These are phyloP conservation scores for Boletus sensibilis DNA, from an alignment of 768 basidiomycete species.

Conservation along the genomic window DNA sequence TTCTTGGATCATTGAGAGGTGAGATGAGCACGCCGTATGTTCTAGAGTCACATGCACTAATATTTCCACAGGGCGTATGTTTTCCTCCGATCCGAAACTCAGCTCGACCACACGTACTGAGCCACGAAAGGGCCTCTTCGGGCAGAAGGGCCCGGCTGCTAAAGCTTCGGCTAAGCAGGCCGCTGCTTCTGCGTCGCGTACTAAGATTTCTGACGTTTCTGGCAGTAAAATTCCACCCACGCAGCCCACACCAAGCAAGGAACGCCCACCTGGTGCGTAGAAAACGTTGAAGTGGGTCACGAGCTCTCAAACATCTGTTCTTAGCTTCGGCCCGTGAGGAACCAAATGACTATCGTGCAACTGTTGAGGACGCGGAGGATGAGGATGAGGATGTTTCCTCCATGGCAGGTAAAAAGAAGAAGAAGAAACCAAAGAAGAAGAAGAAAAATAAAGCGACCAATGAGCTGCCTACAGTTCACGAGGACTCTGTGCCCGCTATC, in stretches of 20 bases:
- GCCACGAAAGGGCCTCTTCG: slow-evolving; percentile 32
- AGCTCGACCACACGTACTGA: slow-evolving; percentile 37
- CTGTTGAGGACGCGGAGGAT: slow-evolving; percentile 73
- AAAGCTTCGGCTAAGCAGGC: slow-evolving; percentile 14
- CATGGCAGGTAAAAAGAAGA: slow-evolving; percentile 56
- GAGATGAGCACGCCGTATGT: not conserved
- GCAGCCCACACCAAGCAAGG: slow-evolving; percentile 13
- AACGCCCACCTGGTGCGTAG: slow-evolving; percentile 13
- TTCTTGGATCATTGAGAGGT: slow-evolving; percentile 76
- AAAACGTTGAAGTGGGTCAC: not conserved
- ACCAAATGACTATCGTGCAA: slow-evolving; percentile 40
- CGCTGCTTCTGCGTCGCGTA: not conserved
- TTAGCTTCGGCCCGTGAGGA: slow-evolving; percentile 24
- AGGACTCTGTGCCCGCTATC: slow-evolving; percentile 14
- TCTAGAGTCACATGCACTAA: not conserved
- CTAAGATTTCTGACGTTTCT: slow-evolving; percentile 9
- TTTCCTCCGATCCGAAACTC: slow-evolving; percentile 46
- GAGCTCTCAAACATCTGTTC: not conserved
- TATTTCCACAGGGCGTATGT: slow-evolving; percentile 59
- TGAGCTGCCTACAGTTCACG: slow-evolving; percentile 24
- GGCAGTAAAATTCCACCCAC: slow-evolving; percentile 8
- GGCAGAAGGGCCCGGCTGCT: slow-evolving; percentile 15
- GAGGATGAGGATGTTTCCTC: slow-evolving; percentile 46
- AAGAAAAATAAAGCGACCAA: slow-evolving; percentile 53
- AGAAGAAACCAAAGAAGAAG: slow-evolving; percentile 66